Conservation (phyloP, 1,139 yeast genomes). For the Meyerozyma guilliermondii region DNA sequence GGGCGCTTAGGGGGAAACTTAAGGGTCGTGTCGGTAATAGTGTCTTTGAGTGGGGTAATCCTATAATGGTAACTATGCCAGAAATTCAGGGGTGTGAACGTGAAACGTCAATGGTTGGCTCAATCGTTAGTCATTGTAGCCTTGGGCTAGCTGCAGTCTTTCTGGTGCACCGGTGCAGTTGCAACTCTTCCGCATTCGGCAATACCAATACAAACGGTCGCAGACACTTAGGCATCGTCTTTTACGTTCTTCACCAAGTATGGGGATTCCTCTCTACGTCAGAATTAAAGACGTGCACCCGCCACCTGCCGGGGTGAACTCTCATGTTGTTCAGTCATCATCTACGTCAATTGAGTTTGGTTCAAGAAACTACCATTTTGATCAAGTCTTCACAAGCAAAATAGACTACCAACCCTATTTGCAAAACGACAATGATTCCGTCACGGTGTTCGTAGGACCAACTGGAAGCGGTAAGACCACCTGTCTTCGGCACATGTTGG, state of each 20-base stretch:
- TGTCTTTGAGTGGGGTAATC: no score
- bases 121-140: no score
- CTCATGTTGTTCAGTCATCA: slow-evolving; percentile 10
- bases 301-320: neutral
- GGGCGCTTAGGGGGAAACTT: no score
- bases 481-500: slow-evolving; percentile 15
- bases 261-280: slow-evolving; percentile 5
- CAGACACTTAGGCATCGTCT: neutral
- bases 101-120: no score
- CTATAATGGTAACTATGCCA: no score
- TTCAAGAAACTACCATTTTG: slow-evolving; percentile 18
- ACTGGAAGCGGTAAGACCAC: slow-evolving; percentile 34
- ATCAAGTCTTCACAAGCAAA: slow-evolving; percentile 8
- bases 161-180: neutral
- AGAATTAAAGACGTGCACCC: slow-evolving; percentile 3
- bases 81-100: no score
- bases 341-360: slow-evolving; percentile 16
- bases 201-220: neutral
- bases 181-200: neutral
- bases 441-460: slow-evolving; percentile 28
- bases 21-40: no score
- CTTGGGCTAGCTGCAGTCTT: no score
- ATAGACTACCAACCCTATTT: slow-evolving; percentile 4
- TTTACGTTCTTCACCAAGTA: neutral
- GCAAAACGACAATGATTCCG: slow-evolving; percentile 7